Base-by-base conservation (phyloP, 2,329 filamentous ascomycete genomes). In the Phaeosphaeriaceae sp. region DNA sequence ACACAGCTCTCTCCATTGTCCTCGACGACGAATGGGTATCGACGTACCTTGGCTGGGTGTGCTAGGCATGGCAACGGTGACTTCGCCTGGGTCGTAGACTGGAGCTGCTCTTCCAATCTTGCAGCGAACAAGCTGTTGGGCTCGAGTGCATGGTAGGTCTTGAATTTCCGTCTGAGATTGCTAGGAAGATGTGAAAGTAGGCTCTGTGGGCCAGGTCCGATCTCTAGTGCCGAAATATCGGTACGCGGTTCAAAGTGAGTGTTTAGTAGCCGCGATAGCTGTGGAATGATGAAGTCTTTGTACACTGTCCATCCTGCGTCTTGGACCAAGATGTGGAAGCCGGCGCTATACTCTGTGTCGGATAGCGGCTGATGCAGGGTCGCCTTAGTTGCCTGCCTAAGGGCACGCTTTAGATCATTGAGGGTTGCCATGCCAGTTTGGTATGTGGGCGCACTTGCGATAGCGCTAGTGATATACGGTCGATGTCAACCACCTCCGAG, bases 181-280 rank as follows among this genome's bases (percentile, higher is more conserved):
- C 26, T 12, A 3, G 83, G 80, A 15, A 87, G 69, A 60, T 74
- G 42, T 46, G 71, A 79, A 39, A 87, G 72, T 6, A 87, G 58
- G 57, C 76, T 86, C 64, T 77, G 74, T 0, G 81, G 78, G 7
- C 84, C 84, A 0, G 85, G 82, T 54, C 83, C 82, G 41, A 87
- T 80, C 58, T 87, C 85, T 5, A 87, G 73, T 13, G 79, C 76
- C 3, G 83, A n/a, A n/a, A 23, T 23, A 23, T 23, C 8, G 8
- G 21, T 23, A 23, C 21, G 21, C 8, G 21, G 8, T 23, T 23
- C 8, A 23, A 23, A 23, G 8, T 23, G 8, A 23, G 21, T 26
- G 20, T 21, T 26, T 13, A 38, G 20, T 18, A 38, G 18, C 11
- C 20, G 36, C 20, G 36, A 23, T 12, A 38, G 36, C 20, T 23